These are phyloP conservation scores for Durio zibethinus DNA, from an alignment of 345 rosid genomes.

Conservation along the genomic window DNA sequence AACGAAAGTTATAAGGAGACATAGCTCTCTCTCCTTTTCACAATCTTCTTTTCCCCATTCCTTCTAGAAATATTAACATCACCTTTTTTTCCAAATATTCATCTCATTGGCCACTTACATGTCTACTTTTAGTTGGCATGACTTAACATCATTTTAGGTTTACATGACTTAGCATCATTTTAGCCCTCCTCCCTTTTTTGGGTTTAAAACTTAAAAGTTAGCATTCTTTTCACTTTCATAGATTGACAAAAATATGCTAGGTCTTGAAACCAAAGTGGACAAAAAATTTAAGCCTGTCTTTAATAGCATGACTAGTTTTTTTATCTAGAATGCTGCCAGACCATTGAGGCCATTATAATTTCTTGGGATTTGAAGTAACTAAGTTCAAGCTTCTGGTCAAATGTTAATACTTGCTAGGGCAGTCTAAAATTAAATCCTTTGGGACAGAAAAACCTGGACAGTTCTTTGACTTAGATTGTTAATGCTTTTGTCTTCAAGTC, in stretches of 20 bases:
- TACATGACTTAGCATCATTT: background rate
- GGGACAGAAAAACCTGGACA: background rate
- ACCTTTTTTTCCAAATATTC: background rate
- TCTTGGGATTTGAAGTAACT: background rate
- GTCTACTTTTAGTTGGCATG: background rate
- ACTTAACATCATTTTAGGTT: background rate
- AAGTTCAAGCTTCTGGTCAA: background rate
- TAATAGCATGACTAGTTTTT: background rate
- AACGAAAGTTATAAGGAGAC: background rate
- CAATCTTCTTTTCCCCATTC: no score
- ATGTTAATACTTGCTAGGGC: background rate
- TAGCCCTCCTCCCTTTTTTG: background rate
- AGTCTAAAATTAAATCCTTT: background rate
- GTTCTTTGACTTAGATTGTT: background rate
- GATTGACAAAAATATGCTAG: background rate
- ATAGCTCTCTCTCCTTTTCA: background rate
- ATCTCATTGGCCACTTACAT: background rate
- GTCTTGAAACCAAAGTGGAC: background rate
- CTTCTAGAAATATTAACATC: background rate
- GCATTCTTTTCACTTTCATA: background rate
- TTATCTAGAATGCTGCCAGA: background rate
- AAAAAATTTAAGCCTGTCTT: background rate
- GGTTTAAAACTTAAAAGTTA: background rate
- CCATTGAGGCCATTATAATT: background rate
- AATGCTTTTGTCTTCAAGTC: constrained; percentile 4